phyloP scores from a whole-genome alignment of 495 filamentous ascomycete genomes.

The Penicillium verhagenii region DNA sequence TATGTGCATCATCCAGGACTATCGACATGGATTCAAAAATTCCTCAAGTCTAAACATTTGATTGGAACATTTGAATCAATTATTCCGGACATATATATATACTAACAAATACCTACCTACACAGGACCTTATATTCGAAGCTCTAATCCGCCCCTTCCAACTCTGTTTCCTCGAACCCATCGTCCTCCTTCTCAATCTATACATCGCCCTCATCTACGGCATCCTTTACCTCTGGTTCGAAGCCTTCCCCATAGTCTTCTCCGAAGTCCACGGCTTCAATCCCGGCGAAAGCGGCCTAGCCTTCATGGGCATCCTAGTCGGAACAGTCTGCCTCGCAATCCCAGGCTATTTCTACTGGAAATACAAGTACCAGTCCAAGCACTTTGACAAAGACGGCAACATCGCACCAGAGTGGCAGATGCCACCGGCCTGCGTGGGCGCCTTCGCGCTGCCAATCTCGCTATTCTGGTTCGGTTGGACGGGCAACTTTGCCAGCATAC shows the following conservation, averaged over 20 bases:
- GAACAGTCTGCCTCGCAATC: slow-evolving; percentile 35
- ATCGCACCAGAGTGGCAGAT: slow-evolving; percentile 47
- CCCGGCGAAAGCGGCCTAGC: slow-evolving; percentile 46
- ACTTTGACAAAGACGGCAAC: slow-evolving; percentile 38
- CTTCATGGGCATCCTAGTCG: slow-evolving; percentile 50
- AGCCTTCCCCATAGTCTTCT: slow-evolving; percentile 54
- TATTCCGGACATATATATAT: no score
- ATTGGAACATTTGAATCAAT: no score
- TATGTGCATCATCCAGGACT: no score
- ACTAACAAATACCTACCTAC: slow-evolving; percentile 2
- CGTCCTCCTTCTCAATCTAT: slow-evolving; percentile 52
- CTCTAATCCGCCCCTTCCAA: slow-evolving; percentile 42
- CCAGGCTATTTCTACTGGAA: slow-evolving; percentile 49
- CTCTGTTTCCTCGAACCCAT: slow-evolving; percentile 50
- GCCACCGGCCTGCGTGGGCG: slow-evolving; percentile 46
- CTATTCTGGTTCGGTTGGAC: slow-evolving; percentile 66
- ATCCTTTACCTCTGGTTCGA: slow-evolving; percentile 60
- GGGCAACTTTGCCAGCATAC: slow-evolving; percentile 44
- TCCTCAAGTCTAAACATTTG: no score
- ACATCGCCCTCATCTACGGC: slow-evolving; percentile 53
- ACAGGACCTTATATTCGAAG: slow-evolving; percentile 33
- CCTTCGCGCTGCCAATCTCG: slow-evolving; percentile 48
- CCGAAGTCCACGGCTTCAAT: slow-evolving; percentile 48
- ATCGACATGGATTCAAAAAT: no score
- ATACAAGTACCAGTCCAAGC: slow-evolving; percentile 32